Evolutionary conservation across 2,329 filamentous ascomycete genomes (phyloP), one percentile per base, ranked within the genome.

Genomic region (Aspergillus sp.): DNA sequence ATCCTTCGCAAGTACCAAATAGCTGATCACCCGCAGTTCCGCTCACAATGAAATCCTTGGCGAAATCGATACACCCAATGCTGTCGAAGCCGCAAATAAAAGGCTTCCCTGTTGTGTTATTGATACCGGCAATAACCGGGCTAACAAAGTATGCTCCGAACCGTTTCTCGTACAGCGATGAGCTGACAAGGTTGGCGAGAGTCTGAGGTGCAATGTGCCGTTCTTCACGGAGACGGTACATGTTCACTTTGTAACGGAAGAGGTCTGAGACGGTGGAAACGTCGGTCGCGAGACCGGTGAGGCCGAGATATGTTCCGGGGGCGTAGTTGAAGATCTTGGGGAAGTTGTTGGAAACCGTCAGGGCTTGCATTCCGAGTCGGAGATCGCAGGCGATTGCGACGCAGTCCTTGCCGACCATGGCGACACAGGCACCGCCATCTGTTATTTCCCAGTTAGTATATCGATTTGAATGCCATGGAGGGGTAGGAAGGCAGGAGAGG

Each of bases 341-440:
- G 84, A 98, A 98, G 88, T 98, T 76, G 88, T 99, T 99, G 77
- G 92, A 97, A 59, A 99, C 90, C 63, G 95, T 99, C 73, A 99
- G 85, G 73, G 95, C 86, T 82, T 99, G 95, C 74, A 98, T 88
- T 71, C 95, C 95, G 66, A 99, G 91, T 64, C 95, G 93, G 66
- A 99, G 91, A 80, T 99, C 95, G 83, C 95, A 99, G 76, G 95
- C 95, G 75, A 99, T 98, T 79, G 95, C 95, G 61, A 99, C 95
- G 79, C 95, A 99, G 87, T 98, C 93, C 81, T 99, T 98, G 83
- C 95, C 95, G 65, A 96, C 93, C 95, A 98, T 98, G 79, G 93
- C 93, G 67, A 98, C 92, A 80, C 90, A 93, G 81, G 93, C 93
- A 77, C 93, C 93, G 81, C 93, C 93, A 77, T 88, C 85, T 87